Percentiles rank a stretch among this genome's conserved stretches.
These are phyloP conservation scores for Neonectria neomacrospora DNA, from an alignment of 2,329 filamentous ascomycete species.

Conservation along the genomic window DNA sequence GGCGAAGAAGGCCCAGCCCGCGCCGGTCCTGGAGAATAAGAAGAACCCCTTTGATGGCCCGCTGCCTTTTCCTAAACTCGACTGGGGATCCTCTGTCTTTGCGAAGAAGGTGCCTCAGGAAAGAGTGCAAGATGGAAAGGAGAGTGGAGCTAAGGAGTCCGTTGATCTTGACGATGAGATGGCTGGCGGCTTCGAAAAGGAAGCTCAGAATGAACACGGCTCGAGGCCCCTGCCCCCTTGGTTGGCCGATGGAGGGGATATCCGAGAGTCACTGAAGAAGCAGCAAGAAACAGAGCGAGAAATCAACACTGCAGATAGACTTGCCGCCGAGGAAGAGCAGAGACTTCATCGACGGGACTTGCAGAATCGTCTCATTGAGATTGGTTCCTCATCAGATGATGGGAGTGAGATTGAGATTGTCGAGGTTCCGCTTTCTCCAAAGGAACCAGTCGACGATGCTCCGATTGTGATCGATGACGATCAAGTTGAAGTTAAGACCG, in stretches of 20 bases:
- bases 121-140: constrained; percentile 35
- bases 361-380: constrained; percentile 66
- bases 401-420: constrained; percentile 69
- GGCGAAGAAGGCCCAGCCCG: constrained; percentile 58
- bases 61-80: constrained; percentile 89
- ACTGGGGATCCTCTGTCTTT: constrained; percentile 72
- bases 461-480: constrained; percentile 26
- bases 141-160: constrained; percentile 38
- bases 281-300: constrained; percentile 67
- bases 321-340: constrained; percentile 67
- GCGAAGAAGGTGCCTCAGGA: constrained; percentile 52
- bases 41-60: constrained; percentile 79
- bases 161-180: constrained; percentile 55
- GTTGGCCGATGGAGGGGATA: constrained; percentile 74
- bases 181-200: constrained; percentile 74
- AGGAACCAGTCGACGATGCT: constrained; percentile 28
- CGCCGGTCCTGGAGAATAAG: constrained; percentile 59
- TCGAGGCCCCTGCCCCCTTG: constrained; percentile 79
- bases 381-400: constrained; percentile 70
- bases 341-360: constrained; percentile 56
- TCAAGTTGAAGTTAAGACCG: constrained; percentile 2
- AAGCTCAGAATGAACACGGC: constrained; percentile 53
- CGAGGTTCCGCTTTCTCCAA: constrained; percentile 56
- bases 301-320: constrained; percentile 72
- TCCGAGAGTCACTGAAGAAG: constrained; percentile 70